These are phyloP conservation scores for Phytophthora pistaciae DNA, from an alignment of 352 stramenopile genomes.

Conservation along the genomic window DNA sequence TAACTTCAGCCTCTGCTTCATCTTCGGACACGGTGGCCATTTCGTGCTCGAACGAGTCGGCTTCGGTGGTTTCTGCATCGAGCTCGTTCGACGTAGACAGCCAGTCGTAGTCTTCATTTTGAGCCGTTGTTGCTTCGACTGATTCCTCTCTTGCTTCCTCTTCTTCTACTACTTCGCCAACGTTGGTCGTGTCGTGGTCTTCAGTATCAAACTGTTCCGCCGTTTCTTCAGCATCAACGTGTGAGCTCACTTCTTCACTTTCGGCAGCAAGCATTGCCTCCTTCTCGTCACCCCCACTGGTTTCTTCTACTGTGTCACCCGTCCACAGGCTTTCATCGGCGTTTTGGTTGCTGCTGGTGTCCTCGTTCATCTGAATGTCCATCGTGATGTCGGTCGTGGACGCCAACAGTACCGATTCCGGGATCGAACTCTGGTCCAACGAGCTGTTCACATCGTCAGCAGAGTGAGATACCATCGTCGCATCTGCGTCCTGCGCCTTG, in stretches of 20 bases:
- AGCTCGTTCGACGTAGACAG: slow-evolving; percentile 23
- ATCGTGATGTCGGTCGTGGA: slow-evolving; percentile 57
- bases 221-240: slow-evolving; percentile 2
- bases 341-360: slow-evolving; percentile 6
- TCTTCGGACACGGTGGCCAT: slow-evolving; percentile 28
- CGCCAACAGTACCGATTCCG: slow-evolving; percentile 12
- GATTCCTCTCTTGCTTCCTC: background rate
- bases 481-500: background rate
- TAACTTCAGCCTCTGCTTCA: slow-evolving; percentile 13
- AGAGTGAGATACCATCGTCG: background rate
- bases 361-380: slow-evolving; percentile 50
- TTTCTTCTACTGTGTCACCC: background rate
- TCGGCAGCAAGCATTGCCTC: background rate
- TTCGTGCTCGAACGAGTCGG: slow-evolving; percentile 29
- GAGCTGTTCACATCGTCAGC: background rate
- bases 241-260: background rate
- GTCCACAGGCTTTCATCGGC: slow-evolving; percentile 1
- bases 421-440: background rate
- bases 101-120: slow-evolving; percentile 25
- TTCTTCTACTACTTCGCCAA: slow-evolving; percentile 7
- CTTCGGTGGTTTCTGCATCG: background rate
- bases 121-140: background rate
- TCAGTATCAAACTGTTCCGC: slow-evolving; percentile 1
- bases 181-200: background rate
- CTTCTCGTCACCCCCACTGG: no score